A percentile compares a stretch with the other conserved stretches of the same genome.
phyloP scores from a whole-genome alignment of 2,329 filamentous ascomycete genomes.

The Curvularia sp. region DNA sequence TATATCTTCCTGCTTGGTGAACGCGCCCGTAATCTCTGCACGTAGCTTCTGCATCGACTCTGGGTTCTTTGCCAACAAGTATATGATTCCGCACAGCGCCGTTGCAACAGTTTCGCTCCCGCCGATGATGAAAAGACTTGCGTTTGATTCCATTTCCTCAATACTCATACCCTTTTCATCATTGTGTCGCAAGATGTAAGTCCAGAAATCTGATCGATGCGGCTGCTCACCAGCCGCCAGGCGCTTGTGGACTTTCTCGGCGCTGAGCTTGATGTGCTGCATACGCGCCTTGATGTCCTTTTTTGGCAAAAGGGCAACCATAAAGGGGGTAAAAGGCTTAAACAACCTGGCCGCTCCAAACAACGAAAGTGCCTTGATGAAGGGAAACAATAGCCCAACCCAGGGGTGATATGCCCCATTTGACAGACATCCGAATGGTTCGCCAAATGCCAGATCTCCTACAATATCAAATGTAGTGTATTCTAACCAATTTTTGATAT shows the following conservation, averaged over 20 bases:
- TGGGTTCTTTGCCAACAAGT: conserved; percentile 19
- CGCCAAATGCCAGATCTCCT: conserved; percentile 53
- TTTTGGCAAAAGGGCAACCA: conserved; percentile 3
- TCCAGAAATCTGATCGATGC: conserved; percentile 17
- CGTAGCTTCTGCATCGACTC: conserved; percentile 15
- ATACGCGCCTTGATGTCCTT: conserved; percentile 1
- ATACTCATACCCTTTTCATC: conserved; percentile 25
- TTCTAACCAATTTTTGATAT: conserved; percentile 41
- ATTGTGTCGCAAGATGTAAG: conserved; percentile 20
- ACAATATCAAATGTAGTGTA: conserved; percentile 53
- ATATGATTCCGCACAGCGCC: conserved; percentile 13
- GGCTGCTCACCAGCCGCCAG: conserved; percentile 8
- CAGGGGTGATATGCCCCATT: conserved; percentile 44
- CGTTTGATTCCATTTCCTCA: conserved; percentile 42
- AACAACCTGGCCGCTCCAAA: neutral
- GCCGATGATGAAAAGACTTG: conserved; percentile 43
- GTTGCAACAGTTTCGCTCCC: conserved; percentile 45
- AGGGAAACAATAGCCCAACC: conserved; percentile 24
- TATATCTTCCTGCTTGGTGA: conserved; percentile 22
- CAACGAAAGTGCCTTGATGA: neutral
- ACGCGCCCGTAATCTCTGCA: conserved; percentile 15
- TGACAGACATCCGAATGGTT: conserved; percentile 48
- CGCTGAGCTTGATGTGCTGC: conserved; percentile 6
- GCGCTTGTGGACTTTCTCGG: neutral
- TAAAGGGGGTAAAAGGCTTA: neutral